Conservation (phyloP, 202 grass and related monocot genomes). For the Bolboschoenoplectus hybrid region DNA sequence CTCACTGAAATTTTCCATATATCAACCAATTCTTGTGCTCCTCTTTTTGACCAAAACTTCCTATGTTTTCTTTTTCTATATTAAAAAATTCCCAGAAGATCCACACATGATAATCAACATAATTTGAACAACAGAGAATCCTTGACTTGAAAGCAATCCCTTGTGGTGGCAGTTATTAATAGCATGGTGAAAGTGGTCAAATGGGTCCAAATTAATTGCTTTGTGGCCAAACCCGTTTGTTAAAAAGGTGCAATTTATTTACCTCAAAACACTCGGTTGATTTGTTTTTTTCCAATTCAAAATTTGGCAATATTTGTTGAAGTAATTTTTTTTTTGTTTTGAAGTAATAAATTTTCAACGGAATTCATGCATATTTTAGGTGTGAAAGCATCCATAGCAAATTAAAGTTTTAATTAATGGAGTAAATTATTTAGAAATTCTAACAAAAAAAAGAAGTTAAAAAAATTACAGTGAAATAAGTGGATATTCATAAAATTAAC, state of each 20-base stretch:
- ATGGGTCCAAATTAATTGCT: constrained; percentile 25
- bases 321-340: not conserved
- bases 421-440: not conserved
- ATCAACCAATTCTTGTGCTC: not conserved
- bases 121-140: constrained; percentile 5
- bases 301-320: not conserved
- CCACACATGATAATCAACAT: not conserved
- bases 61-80: not conserved
- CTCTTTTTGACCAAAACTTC: not conserved
- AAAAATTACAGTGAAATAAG: no score
- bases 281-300: not conserved
- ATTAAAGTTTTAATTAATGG: not conserved
- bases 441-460: no score
- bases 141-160: not conserved
- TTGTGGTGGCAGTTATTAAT: constrained; percentile 32
- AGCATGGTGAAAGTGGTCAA: constrained; percentile 19
- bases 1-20: not conserved
- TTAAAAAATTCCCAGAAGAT: not conserved
- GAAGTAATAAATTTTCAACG: not conserved
- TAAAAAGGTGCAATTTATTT: not conserved
- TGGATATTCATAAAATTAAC: no score
- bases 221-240: constrained; percentile 7
- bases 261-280: constrained; percentile 4
- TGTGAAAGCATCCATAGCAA: not conserved
- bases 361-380: not conserved